These are phyloP conservation scores for Melampsora americana DNA, from an alignment of 1,284 basidiomycete species.

Conservation along the genomic window DNA sequence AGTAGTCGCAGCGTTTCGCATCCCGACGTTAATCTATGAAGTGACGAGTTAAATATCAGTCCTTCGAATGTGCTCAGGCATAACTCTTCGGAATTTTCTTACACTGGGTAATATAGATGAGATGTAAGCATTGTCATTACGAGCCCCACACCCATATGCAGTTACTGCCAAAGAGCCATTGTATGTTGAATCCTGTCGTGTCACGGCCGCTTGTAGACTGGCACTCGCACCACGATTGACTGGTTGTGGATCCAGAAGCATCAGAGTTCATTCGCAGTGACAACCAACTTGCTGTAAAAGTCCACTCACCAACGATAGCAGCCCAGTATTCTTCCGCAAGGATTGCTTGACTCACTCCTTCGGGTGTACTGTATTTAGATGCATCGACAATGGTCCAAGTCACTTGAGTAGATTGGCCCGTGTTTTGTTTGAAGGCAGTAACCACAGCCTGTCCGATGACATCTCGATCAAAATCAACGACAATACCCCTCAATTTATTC, in stretches of 20 bases:
- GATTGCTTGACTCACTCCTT: constrained; percentile 8
- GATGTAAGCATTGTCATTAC: constrained; percentile 25
- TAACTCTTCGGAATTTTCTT: background rate
- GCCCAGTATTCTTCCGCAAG: constrained; percentile 31
- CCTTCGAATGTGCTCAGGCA: background rate
- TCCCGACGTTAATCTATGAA: background rate
- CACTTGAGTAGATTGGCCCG: constrained; percentile 14
- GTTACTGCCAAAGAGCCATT: constrained; percentile 24
- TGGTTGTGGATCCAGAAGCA: background rate
- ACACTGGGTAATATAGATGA: constrained; percentile 28
- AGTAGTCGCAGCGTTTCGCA: constrained; percentile 13
- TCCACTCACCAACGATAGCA: constrained; percentile 25
- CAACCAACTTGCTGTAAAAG: background rate
- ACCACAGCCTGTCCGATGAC: constrained; percentile 28
- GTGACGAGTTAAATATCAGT: background rate
- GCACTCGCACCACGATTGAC: constrained; percentile 23
- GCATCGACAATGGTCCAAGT: constrained; percentile 20
- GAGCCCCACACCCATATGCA: constrained; percentile 16
- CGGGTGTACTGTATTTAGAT: constrained; percentile 11
- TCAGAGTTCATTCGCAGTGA: background rate
- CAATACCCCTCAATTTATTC: constrained; percentile 20
- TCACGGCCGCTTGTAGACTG: constrained; percentile 13
- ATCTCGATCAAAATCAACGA: constrained; percentile 27
- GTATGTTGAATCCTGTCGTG: constrained; percentile 16
- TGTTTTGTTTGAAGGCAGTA: constrained; percentile 11